A percentile compares a stretch with the other conserved stretches of the same genome.
Evolutionary conservation across 768 basidiomycete species (phyloP).

Genomic region (Boletus vermiculosoides): DNA sequence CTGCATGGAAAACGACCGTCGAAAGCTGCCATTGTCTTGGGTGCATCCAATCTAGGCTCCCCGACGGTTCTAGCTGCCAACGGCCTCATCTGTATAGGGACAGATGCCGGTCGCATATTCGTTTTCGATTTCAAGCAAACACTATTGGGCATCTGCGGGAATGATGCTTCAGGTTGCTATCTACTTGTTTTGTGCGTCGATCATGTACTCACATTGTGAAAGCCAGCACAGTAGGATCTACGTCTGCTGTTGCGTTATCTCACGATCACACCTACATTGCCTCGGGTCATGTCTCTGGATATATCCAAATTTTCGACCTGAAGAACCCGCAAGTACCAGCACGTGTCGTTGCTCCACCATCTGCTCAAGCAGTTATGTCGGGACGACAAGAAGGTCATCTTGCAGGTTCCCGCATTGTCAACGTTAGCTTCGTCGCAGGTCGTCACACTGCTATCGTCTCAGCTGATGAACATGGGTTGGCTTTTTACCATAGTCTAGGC

Average conservation of each 20-base stretch:
- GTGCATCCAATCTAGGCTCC: constrained; percentile 52
- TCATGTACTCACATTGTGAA: constrained; percentile 25
- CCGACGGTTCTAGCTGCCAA: constrained; percentile 85
- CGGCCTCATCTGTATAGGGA: constrained; percentile 88
- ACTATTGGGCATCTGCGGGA: constrained; percentile 75
- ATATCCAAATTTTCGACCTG: constrained; percentile 85
- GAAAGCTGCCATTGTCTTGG: constrained; percentile 64
- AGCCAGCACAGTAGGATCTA: constrained; percentile 67
- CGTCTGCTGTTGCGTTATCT: constrained; percentile 88
- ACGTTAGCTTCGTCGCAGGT: constrained; percentile 82
- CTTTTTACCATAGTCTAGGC: constrained; percentile 93
- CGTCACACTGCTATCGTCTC: constrained; percentile 91
- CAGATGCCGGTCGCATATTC: constrained; percentile 69
- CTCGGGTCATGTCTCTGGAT: constrained; percentile 80
- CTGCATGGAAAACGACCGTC: constrained; percentile 51
- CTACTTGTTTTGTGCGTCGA: constrained; percentile 2
- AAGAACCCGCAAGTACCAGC: constrained; percentile 65
- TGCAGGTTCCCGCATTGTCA: constrained; percentile 72
- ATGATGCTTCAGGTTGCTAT: constrained; percentile 56
- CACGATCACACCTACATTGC: constrained; percentile 93
- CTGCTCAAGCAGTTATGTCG: constrained; percentile 62
- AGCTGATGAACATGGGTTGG: constrained; percentile 86
- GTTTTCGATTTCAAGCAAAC: constrained; percentile 93
- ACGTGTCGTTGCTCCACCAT: constrained; percentile 68
- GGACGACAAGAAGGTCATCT: constrained; percentile 88